Evolutionary conservation across 2,329 filamentous ascomycete genomes (phyloP).

Genomic region (Neonectria punicea): DNA sequence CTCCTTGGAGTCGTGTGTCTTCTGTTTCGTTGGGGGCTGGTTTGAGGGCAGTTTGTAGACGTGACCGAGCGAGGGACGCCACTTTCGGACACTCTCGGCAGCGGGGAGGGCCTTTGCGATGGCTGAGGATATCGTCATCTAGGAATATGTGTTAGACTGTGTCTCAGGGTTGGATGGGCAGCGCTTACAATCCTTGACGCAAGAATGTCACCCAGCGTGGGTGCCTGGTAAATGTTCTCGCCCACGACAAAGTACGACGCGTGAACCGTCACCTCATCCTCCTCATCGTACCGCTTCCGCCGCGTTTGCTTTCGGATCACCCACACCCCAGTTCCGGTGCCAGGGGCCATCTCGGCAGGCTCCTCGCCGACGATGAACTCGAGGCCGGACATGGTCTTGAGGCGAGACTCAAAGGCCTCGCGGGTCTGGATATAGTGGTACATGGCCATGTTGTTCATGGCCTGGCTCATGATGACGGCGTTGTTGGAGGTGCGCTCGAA

Average conservation of each 20-base stretch:
- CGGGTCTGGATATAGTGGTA: slow-evolving; percentile 67
- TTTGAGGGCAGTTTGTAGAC: slow-evolving; percentile 57
- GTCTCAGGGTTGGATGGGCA: background rate
- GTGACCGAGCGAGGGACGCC: slow-evolving; percentile 65
- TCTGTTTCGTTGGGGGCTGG: slow-evolving; percentile 40
- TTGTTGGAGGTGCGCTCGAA: slow-evolving; percentile 77
- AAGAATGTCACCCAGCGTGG: slow-evolving; percentile 68
- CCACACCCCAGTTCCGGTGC: slow-evolving; percentile 76
- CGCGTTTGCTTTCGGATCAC: slow-evolving; percentile 76
- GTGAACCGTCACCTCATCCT: slow-evolving; percentile 69
- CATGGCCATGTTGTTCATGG: slow-evolving; percentile 69
- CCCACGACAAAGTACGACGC: slow-evolving; percentile 72
- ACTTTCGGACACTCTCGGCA: slow-evolving; percentile 61
- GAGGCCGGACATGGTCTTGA: slow-evolving; percentile 72
- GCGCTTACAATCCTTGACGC: slow-evolving; percentile 65
- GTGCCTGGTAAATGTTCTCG: slow-evolving; percentile 75
- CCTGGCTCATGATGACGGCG: slow-evolving; percentile 70
- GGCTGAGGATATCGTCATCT: slow-evolving; percentile 66
- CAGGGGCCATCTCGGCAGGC: slow-evolving; percentile 70
- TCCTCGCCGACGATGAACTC: slow-evolving; percentile 75
- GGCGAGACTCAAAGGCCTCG: slow-evolving; percentile 70
- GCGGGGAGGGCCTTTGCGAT: slow-evolving; percentile 64
- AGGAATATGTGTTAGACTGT: slow-evolving; percentile 21
- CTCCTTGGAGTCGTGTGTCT: slow-evolving; percentile 55
- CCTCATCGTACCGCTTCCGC: slow-evolving; percentile 63